phyloP scores from a whole-genome alignment of 805 yeast genomes.

The Candida fluviatilis region DNA sequence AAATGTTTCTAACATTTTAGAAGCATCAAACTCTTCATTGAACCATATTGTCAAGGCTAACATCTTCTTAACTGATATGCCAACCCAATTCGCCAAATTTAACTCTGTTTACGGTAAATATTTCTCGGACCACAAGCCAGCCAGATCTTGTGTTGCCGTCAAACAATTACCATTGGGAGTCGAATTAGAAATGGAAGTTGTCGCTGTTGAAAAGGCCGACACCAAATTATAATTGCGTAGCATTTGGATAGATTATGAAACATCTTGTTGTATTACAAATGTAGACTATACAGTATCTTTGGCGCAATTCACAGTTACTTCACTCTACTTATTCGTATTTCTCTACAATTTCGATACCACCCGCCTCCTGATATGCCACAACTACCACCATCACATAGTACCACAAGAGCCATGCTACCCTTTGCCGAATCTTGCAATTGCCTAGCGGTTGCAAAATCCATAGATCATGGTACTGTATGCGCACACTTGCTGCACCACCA shows the following conservation, averaged over 20 bases:
- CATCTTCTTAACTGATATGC: constrained; percentile 88
- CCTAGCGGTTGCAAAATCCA: too few species aligned
- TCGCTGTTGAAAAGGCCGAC: constrained; percentile 66
- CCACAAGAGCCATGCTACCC: too few species aligned
- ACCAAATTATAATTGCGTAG: constrained; percentile 7
- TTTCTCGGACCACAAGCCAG: constrained; percentile 80
- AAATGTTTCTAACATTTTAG: constrained; percentile 68
- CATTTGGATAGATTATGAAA: neutral
- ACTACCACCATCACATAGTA: too few species aligned
- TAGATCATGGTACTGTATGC: too few species aligned
- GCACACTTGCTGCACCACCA: too few species aligned
- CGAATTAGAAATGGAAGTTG: constrained; percentile 84
- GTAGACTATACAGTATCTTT: too few species aligned
- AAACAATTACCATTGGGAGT: constrained; percentile 85
- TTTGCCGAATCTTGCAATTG: too few species aligned
- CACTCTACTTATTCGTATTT: too few species aligned
- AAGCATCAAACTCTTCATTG: constrained; percentile 80
- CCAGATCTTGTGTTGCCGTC: constrained; percentile 97
- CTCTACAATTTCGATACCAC: too few species aligned
- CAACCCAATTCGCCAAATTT: constrained; percentile 69
- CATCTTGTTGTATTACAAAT: too few species aligned
- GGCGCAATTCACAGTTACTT: too few species aligned
- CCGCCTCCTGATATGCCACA: too few species aligned
- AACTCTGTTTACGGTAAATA: constrained; percentile 80
- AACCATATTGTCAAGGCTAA: constrained; percentile 84